Conservation (phyloP, 2,329 filamentous ascomycete species). For the Fusarium sp. region DNA sequence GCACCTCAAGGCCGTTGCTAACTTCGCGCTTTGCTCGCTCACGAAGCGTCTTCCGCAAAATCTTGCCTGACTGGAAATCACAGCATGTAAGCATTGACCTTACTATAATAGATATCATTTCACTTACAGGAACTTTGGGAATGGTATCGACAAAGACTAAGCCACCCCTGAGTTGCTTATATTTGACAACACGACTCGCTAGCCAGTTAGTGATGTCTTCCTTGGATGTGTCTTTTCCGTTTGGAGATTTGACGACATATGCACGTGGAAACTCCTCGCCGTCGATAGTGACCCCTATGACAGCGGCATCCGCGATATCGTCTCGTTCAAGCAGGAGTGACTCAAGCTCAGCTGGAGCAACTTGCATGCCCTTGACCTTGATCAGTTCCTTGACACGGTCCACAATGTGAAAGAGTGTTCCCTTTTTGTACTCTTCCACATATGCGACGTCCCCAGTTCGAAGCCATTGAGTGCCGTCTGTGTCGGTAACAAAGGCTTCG, state of each 20-base stretch:
- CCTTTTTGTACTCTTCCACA: conserved; percentile 68
- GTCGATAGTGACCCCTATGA: conserved; percentile 69
- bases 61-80: conserved; percentile 71
- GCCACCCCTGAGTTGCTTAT: conserved; percentile 78
- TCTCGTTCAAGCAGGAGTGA: conserved; percentile 54
- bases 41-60: conserved; percentile 69
- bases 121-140: conserved; percentile 67
- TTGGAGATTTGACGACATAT: conserved; percentile 64
- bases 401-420: conserved; percentile 72
- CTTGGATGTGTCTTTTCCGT: conserved; percentile 35
- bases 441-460: conserved; percentile 81
- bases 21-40: conserved; percentile 69
- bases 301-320: conserved; percentile 71
- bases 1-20: conserved; percentile 53
- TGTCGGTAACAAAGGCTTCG: conserved; percentile 64
- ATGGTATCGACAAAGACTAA: conserved; percentile 76
- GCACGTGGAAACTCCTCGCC: conserved; percentile 72
- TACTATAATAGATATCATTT: not conserved
- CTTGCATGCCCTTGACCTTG: conserved; percentile 71
- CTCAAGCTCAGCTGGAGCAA: conserved; percentile 66
- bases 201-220: conserved; percentile 73
- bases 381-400: conserved; percentile 78
- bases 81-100: conserved; percentile 23
- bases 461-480: conserved; percentile 72
- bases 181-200: conserved; percentile 69